Evolutionary conservation across 495 filamentous ascomycete genomes (phyloP), one percentile per base, ranked within the genome.

Genomic region (Patellaria atrata): DNA sequence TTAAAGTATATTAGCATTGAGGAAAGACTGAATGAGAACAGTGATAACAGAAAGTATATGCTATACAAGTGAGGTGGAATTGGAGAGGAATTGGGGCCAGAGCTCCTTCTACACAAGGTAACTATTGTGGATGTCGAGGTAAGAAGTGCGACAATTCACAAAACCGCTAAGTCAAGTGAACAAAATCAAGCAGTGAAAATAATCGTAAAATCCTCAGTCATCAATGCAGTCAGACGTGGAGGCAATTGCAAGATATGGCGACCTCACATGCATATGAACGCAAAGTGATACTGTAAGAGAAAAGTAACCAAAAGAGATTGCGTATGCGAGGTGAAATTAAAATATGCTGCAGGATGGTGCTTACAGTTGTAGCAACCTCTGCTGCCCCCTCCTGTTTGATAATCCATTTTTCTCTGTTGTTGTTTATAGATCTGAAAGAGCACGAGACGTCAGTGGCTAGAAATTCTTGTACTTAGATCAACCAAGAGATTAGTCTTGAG

Each of bases 281-380:
- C 28, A 16, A 8, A 7, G 16, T 22, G 10, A 6, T 3, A 5
- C 25, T 7, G 10, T 13, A 19, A 33, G 37, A 13, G 19, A 36
- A 25, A 28, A 31, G 8, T 27, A 25, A 19, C 6, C 11, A 37
- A 20, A 20, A 40, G 30, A 15, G 17, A 23, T 31, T 31, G 14
- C 16, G 2, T 20, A 27, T 22, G 35, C 34, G 23, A 37, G 16
- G 33, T 26, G 27, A 38, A 33, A 38, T 27, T 26, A 34, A 47
- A 36, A 21, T 48, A 32, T 21, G 37, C 20, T 13, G 8, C n/a
- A 37, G 17, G 44, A 38, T 32, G 37, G 37, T 44, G 81, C 77
- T 62, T 57, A 83, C 78, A 83, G 63, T 84, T 84, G 65, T 79
- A 84, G 64, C 79, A 84, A 39, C 68, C 75, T 55, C 77, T 75